Base-by-base conservation (phyloP, 768 basidiomycete genomes). In the Hemileccinum rubropunctum region DNA sequence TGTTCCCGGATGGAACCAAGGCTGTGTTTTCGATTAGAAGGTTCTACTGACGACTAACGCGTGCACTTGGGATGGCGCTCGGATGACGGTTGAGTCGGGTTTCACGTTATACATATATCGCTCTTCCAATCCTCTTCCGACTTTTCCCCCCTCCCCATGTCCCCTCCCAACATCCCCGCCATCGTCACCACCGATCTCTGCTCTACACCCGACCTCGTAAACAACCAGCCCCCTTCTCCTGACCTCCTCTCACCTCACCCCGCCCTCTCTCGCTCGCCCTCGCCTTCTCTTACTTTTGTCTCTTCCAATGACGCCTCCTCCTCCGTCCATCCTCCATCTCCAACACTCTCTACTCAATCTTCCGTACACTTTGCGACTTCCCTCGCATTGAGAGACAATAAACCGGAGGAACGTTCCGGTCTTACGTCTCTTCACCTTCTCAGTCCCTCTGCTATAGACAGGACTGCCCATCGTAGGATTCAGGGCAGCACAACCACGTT, bases 341-440 rank as follows among this genome's bases (percentile, higher is more conserved):
- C 89, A 1, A 90, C 89, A 0, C 74, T 88, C 10, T 88, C 90
- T 0, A 79, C 75, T 3, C 76, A 73, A 14, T 86, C 85, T 3
- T 81, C 81, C 0, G 76, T 79, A 0, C 79, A 82, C 30, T 89
- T 85, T 51, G 67, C 65, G 1, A 77, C 79, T 3, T 71, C 82
- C 7, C 69, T 81, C 4, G 75, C 76, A 4, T 63, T 92, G 41
- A 81, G 90, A 33, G 80, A 84, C 37, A 91, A 90, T 59, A 76
- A 78, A 35, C 88, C 86, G 0, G 78, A 85, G 18, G 76, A 77
- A 30, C 72, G 67, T 28, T 73, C 69, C 26, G 86, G 80, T n/a
- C 52, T 74, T 15, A 68, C 76, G 1, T 83, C 80, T 9, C 70
- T 83, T 3, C 64, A 72, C 14, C 67, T 86, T 11, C 73, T 88